Evolutionary conservation across 2,329 filamentous ascomycete species (phyloP), one percentile per base, ranked within the genome.

Genomic region (Apiospora koreana): DNA sequence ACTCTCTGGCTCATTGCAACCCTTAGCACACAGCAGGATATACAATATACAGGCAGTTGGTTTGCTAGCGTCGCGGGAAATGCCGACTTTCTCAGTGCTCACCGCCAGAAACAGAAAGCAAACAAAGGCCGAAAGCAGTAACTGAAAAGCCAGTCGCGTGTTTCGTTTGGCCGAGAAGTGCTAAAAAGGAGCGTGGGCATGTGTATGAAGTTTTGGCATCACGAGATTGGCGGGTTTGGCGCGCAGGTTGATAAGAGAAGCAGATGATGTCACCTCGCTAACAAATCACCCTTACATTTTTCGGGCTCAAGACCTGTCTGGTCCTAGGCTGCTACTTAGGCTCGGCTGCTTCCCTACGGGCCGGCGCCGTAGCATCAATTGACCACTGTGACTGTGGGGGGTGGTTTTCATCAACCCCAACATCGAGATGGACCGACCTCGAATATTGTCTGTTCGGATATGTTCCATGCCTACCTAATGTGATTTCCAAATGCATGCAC

Each of bases 191-290:
- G 28, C 16, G 28, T 28, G 18, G 28, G 9, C 16, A 35, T 18
- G 14, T n/a, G 50, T 31, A 58, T 35, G 28, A 7, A 35, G 50
- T 4, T 58, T 62, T 38, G 54, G 54, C 54, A 62, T 38, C 31
- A 8, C 31, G 31, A n/a, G 31, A 62, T 62, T 62, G 54, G 54
- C 38, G 31, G 54, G 18, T 62, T 62, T 62, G 54, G 54, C 54
- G 54, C 54, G 54, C 54, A 38, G 7, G 18, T 18, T 62, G 21
- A 62, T 28, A 62, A 62, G 38, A 62, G 54, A 62, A 31, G 54
- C 54, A 14, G 54, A 62, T 62, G 54, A 62, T 62, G 54, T 62
- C 54, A 62, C 54, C 18, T 62, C 54, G 21, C 54, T 62, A 62
- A 31, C 10, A 31, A 6, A 10, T 31, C 18, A 31, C 21, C 21